Evolutionary conservation across 2,329 filamentous ascomycete genomes (phyloP), one percentile per base, ranked within the genome.

Genomic region (Coccinonectria pachysandricola): DNA sequence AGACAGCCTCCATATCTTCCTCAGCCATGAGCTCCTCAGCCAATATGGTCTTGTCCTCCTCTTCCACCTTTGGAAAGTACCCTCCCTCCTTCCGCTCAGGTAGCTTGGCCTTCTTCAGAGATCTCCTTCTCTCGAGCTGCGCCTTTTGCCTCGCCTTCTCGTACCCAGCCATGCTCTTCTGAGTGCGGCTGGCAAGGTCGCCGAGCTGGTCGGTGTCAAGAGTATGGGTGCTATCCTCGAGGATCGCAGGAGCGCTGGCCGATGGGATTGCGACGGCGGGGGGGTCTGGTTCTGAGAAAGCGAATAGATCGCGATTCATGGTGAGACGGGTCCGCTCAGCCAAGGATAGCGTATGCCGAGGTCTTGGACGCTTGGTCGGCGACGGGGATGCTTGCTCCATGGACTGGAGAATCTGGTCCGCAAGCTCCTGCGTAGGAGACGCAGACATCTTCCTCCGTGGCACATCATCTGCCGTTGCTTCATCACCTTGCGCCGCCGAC

Each of bases 1-100:
- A 95, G 1, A 94, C 78, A 14, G 78, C 79, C 32, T 81, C 79
- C 52, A 85, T 81, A 34, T 92, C 84, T 39, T 84, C 76, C 28
- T 77, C 68, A 10, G 32, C 66, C 30, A 93, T 75, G 20, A 93
- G 56, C 37, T 78, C 70, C 45, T 88, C 79, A 1, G 69, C 64
- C 7, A 81, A 65, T 2, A 74, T 64, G 7, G 10, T 19, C 13
- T 53, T 45, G 29, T 37, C 39, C 26, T 62, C 65, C 39, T 73
- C 67, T 5, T 64, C 59, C 5, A 70, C 50, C 14, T 51, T 58
- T 0, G 60, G 52, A 30, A 72, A 71, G 23, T 62, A 60, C 18
- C 51, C 59, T 0, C 57, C 60, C 29, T 65, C 64, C 21, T 54
- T 54, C 22, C 50, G 51, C 7, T 46, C 39, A 4, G 52, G 40